phyloP scores from a whole-genome alignment of 106 monocot genomes.

The Dendrobium nobile region DNA sequence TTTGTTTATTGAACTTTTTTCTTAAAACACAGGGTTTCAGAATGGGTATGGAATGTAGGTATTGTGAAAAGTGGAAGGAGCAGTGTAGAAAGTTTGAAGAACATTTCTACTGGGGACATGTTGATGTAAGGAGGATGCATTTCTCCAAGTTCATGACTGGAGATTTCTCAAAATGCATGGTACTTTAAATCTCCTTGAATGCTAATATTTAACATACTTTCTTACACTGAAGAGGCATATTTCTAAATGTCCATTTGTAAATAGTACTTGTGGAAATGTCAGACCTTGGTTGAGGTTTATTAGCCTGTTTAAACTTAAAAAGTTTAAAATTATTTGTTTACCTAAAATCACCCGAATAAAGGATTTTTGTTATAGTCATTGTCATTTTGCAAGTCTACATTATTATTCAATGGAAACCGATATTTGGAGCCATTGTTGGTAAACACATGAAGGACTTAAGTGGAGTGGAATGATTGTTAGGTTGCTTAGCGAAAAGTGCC shows the following conservation, averaged over 20 bases:
- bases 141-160: constrained; percentile 8
- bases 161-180: constrained; percentile 10
- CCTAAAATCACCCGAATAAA: neutral
- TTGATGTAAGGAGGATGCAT: constrained; percentile 5
- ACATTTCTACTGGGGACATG: constrained; percentile 11
- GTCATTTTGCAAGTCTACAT: neutral
- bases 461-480: too few species aligned
- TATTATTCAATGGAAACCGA: neutral
- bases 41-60: constrained; percentile 4
- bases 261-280: neutral
- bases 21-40: neutral
- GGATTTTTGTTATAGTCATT: neutral
- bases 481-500: too few species aligned
- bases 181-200: neutral
- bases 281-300: neutral
- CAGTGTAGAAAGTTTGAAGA: constrained; percentile 6
- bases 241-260: neutral
- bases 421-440: too few species aligned
- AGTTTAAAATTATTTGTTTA: neutral
- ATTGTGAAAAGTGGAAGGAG: constrained; percentile 7
- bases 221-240: neutral
- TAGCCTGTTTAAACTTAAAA: neutral
- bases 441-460: too few species aligned
- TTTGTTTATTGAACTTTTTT: neutral
- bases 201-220: neutral